phyloP scores from a whole-genome alignment of 1,139 yeast species.

The Debaryomyces psychrophilus region DNA sequence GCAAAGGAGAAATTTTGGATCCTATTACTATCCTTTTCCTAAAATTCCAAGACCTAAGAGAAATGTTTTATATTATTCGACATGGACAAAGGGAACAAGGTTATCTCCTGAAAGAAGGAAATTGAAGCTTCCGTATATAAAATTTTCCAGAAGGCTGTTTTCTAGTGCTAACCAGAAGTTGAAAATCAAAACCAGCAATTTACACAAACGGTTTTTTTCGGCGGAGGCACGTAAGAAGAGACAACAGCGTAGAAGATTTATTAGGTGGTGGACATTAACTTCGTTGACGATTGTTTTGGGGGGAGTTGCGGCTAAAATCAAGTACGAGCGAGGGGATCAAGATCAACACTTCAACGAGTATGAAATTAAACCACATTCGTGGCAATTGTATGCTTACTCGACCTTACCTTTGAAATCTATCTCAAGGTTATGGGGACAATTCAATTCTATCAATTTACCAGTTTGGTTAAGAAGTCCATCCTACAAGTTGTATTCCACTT shows the following conservation, averaged over 20 bases:
- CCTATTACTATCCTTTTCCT: conserved; percentile 54
- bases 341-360: conserved; percentile 40
- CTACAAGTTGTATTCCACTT: conserved; percentile 70
- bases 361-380: conserved; percentile 67
- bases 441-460: conserved; percentile 83
- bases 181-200: conserved; percentile 38
- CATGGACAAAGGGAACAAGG: conserved; percentile 35
- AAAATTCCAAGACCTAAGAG: conserved; percentile 67
- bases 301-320: conserved; percentile 62
- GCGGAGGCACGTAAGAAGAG: conserved; percentile 47
- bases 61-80: conserved; percentile 57
- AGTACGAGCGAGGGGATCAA: conserved; percentile 40
- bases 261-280: conserved; percentile 72
- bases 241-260: conserved; percentile 52
- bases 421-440: conserved; percentile 92
- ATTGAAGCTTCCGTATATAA: conserved; percentile 29
- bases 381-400: conserved; percentile 88
- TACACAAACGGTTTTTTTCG: conserved; percentile 47
- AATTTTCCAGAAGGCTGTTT: conserved; percentile 36
- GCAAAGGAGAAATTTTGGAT: conserved; percentile 26
- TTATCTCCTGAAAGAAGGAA: conserved; percentile 22
- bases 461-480: conserved; percentile 87
- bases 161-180: conserved; percentile 45
- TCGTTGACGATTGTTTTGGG: conserved; percentile 65
- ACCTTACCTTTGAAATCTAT: conserved; percentile 90